Percentiles rank a stretch among this genome's conserved stretches.
phyloP scores from a whole-genome alignment of 2,329 filamentous ascomycete species.

The Diaporthe nobilis region DNA sequence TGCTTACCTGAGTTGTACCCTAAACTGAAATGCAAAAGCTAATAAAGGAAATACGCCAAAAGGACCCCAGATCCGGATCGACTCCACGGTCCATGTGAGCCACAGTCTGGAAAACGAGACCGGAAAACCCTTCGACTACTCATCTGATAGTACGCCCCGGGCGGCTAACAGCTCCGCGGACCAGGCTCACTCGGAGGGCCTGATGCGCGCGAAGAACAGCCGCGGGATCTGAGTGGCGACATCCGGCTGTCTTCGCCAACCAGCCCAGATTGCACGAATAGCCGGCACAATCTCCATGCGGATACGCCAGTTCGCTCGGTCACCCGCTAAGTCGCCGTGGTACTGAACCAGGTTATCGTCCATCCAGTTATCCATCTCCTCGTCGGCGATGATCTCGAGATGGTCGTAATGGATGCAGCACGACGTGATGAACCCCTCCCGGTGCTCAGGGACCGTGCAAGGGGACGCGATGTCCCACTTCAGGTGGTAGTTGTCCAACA shows the following conservation, averaged over 20 bases:
- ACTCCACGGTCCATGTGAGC: not conserved
- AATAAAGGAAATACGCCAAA: not conserved
- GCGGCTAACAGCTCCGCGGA: not conserved
- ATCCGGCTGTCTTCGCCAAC: not conserved
- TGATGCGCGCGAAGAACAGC: conserved; percentile 7
- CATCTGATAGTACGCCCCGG: not conserved
- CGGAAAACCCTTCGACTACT: not conserved
- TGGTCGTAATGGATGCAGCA: conserved; percentile 4
- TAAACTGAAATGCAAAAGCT: not conserved
- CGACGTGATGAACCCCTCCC: not conserved
- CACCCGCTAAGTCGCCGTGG: not conserved
- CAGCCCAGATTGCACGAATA: not conserved
- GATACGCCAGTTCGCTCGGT: not conserved
- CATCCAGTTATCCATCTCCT: not conserved
- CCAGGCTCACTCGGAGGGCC: not conserved
- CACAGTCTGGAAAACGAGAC: not conserved
- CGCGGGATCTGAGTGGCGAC: not conserved
- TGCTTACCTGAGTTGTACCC: not conserved
- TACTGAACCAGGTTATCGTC: not conserved
- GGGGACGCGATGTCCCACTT: not conserved
- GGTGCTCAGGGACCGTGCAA: not conserved
- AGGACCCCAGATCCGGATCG: not conserved
- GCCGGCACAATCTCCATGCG: not conserved
- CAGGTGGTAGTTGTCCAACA: not conserved
- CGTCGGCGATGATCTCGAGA: not conserved